These are phyloP conservation scores for Amanita muscaria DNA, from an alignment of 768 basidiomycete species.

Conservation along the genomic window DNA sequence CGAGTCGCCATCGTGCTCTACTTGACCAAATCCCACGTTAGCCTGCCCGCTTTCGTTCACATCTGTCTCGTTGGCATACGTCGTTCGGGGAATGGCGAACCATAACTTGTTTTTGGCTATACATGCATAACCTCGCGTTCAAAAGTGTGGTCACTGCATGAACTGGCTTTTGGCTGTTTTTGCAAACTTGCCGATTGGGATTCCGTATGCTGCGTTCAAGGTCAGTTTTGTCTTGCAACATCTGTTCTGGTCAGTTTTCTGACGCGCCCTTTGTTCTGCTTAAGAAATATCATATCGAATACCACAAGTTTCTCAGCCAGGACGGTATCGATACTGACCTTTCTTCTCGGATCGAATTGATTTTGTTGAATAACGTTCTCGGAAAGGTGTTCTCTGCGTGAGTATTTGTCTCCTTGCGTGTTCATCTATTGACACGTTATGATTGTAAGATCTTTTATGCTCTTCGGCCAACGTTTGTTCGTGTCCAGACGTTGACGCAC, in stretches of 20 bases:
- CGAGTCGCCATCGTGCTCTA: slow-evolving; percentile 59
- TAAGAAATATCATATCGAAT: slow-evolving; percentile 89
- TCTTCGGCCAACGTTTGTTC: slow-evolving; percentile 87
- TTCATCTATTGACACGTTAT: slow-evolving; percentile 42
- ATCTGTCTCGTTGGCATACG: slow-evolving; percentile 76
- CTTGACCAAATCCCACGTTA: slow-evolving; percentile 54
- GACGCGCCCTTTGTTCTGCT: not conserved
- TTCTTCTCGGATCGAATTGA: slow-evolving; percentile 76
- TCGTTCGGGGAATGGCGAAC: slow-evolving; percentile 88
- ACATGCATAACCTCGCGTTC: slow-evolving; percentile 97
- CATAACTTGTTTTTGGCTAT: slow-evolving; percentile 98
- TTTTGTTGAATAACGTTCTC: slow-evolving; percentile 87
- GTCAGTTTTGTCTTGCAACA: slow-evolving; percentile 37
- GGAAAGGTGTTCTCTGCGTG: slow-evolving; percentile 98
- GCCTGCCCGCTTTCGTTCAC: slow-evolving; percentile 57
- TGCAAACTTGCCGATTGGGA: slow-evolving; percentile 87
- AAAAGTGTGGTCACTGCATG: slow-evolving; percentile 59
- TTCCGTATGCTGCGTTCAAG: slow-evolving; percentile 97
- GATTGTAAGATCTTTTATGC: slow-evolving; percentile 99
- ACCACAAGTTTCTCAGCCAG: slow-evolving; percentile 92
- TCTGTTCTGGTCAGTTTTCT: not conserved
- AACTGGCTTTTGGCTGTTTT: slow-evolving; percentile 88
- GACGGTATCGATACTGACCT: slow-evolving; percentile 96
- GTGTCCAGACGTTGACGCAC: slow-evolving; percentile 65
- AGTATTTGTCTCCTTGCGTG: slow-evolving; percentile 16